These are phyloP conservation scores for Metschnikowia dekortorum DNA, from an alignment of 805 yeast genomes.

Conservation along the genomic window DNA sequence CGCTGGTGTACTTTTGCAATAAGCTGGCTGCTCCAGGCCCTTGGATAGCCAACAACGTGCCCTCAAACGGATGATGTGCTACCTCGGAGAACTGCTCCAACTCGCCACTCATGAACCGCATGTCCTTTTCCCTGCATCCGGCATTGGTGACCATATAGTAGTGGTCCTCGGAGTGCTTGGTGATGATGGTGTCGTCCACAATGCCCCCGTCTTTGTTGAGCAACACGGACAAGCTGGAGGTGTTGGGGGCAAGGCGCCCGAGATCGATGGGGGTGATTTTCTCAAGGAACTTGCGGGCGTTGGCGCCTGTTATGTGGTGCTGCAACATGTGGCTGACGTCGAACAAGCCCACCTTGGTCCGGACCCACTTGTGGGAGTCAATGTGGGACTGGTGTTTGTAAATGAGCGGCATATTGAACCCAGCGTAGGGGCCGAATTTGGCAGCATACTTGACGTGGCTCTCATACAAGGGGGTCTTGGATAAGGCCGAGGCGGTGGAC, in stretches of 20 bases:
- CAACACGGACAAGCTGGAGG: constrained; percentile 73
- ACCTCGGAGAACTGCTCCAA: constrained; percentile 36
- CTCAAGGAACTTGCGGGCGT: constrained; percentile 64
- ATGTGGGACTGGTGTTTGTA: constrained; percentile 83
- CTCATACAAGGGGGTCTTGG: constrained; percentile 77
- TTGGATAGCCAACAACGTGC: constrained; percentile 83
- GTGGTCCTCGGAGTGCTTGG: constrained; percentile 71
- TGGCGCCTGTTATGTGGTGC: constrained; percentile 70
- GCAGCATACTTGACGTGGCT: constrained; percentile 77
- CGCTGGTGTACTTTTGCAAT: constrained; percentile 58
- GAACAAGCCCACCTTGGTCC: constrained; percentile 81
- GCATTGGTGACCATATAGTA: constrained; percentile 95
- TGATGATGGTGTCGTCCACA: constrained; percentile 87
- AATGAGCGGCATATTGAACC: constrained; percentile 91
- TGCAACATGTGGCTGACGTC: constrained; percentile 98
- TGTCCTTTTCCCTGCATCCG: constrained; percentile 83
- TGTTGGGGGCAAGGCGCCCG: constrained; percentile 47
- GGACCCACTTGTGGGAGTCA: constrained; percentile 93
- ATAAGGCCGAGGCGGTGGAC: constrained; percentile 18
- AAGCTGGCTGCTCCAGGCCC: constrained; percentile 81
- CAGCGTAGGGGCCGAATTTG: constrained; percentile 93
- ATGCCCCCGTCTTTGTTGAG: constrained; percentile 74
- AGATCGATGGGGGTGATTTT: constrained; percentile 87
- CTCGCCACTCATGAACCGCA: constrained; percentile 56
- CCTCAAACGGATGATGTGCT: constrained; percentile 49